Base-by-base conservation (phyloP, 805 yeast genomes). In the Nakazawaea ambrosiae region DNA sequence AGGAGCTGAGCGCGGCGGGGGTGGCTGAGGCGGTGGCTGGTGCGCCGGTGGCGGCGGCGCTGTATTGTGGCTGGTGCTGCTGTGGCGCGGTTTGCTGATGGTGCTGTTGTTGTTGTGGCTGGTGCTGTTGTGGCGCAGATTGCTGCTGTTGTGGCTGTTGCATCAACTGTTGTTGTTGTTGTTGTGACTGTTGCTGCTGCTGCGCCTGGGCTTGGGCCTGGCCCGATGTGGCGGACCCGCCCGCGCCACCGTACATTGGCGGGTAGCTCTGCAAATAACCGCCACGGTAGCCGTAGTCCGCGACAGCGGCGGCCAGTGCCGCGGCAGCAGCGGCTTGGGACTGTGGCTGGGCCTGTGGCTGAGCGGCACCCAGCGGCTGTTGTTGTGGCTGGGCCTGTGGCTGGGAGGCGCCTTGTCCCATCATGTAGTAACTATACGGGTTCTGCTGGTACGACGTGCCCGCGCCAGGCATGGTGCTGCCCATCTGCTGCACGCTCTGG, bases 401-500 rank as follows among this genome's bases (percentile, higher is more conserved):
- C 31, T 18, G 39, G 24, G 29, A 34, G n/a, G 23, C 34, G 10
- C 24, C 5, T n/a, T n/a, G 41, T 9, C 33, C 33, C 41, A 39
- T 34, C 41, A 39, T 39, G 28, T 39, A 39, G 20, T 39, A 39
- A 10, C 34, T 29, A 18, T 33, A 33, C 5, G 37, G 34, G 12
- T 25, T 22, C 19, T 14, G 27, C 25, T 39, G 41, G 30, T 39
- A 34, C 12, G 35, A 23, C 10, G 9, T 12, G 8, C 11, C 5
- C n/a, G n/a, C n/a, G 8, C 7, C 8, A 7, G 19, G 31, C 28
- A 26, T 26, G 10, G 41, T 12, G 11, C 31, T 9, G 1, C 36
- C 34, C 34, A 33, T 23, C 20, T 38, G 41, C 25, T 39, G 41
- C 8, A 34, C 41, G 17, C 28, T 34, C 31, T 39, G 41, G n/a